Evolutionary conservation across 495 filamentous ascomycete species (phyloP), one percentile per base, ranked within the genome.

Genomic region (Pseudomonodictys pantanalensis): DNA sequence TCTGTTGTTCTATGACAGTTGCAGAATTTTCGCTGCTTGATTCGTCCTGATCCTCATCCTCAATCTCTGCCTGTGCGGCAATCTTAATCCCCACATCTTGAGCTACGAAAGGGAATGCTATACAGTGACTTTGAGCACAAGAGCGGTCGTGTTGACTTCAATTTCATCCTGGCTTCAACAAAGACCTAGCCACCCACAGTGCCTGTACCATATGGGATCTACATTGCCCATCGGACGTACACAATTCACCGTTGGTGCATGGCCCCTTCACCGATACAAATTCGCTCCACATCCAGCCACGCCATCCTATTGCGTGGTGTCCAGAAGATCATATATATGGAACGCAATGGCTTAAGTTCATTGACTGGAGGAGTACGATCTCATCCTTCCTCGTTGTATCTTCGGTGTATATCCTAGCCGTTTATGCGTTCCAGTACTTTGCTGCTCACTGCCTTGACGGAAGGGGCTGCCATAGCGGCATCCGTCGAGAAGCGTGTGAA

Each of bases 361-460:
- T 60, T 4, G 44, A 56, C 38, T 43, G 30, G 8, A 24, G 28
- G 15, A 8, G 30, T 9, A 11, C 52, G 24, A 9, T 62, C 18
- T 18, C 52, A 25, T 62, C 59, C 11, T 62, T 50, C 35, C 45
- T 46, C 32, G 29, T 52, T 32, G 59, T 56, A 12, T 12, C 56
- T 2, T 29, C 33, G 0, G 17, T 56, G 22, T 56, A 56, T 35
- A 38, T 10, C 22, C 12, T 56, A 3, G 44, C 44, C 44, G 51
- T 47, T 24, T 41, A 66, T 61, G 63, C 52, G 26, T 54, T 62
- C 53, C 38, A 11, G 29, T 20, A 62, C 52, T 52, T 38, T 46
- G 18, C 32, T 62, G 10, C 39, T 58, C 26, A 52, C 47, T 33
- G 56, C 52, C 17, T 18, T 54, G 2, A 58, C 52, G 41, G 52